Evolutionary conservation across 75 land plant species (phyloP), one percentile per base, ranked within the genome.

Genomic region (Isoetes taiwanensis): DNA sequence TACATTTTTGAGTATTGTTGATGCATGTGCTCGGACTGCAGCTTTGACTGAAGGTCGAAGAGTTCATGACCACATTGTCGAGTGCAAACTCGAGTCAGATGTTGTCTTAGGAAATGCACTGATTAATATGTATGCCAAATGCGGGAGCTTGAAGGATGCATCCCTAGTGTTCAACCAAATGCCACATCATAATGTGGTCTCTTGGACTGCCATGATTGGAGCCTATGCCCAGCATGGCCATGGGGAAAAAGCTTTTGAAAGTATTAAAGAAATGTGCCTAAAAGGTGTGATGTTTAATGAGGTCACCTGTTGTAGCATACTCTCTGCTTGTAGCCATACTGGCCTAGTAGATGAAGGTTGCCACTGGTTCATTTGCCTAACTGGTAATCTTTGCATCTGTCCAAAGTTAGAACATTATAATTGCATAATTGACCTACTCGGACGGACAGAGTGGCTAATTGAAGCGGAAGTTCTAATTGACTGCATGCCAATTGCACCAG

Each of bases 381-480:
- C 11, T 0, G 43, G 31, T 2, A 58, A 54, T 19, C 55, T 35
- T 64, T 46, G 57, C 20, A 35, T 53, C 41, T 32, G 2, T 24
- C 66, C 66, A 25, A 40, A 57, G 21, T 57, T 30, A 16, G 46
- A 28, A 27, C 66, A 64, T 27, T 64, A 54, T 54, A 46, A 57
- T 26, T 64, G 66, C 25, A 28, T 64, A 32, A 48, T 64, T 37
- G 66, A 64, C 32, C 66, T 64, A 54, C 57, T 64, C 31, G 66
- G 66, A 38, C 66, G 66, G 16, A 46, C 66, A 40, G 66, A 58
- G 11, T 39, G 32, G 34, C 57, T 64, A 30, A 37, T 41, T 3
- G 66, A 64, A 48, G 66, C 66, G 23, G 28, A 37, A 41, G 20
- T 41, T 3, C 43, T 64, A 20, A 39, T 64, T 26, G 21, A 19